phyloP scores from a whole-genome alignment of 768 basidiomycete species.

The Psilocybe azurescens region DNA sequence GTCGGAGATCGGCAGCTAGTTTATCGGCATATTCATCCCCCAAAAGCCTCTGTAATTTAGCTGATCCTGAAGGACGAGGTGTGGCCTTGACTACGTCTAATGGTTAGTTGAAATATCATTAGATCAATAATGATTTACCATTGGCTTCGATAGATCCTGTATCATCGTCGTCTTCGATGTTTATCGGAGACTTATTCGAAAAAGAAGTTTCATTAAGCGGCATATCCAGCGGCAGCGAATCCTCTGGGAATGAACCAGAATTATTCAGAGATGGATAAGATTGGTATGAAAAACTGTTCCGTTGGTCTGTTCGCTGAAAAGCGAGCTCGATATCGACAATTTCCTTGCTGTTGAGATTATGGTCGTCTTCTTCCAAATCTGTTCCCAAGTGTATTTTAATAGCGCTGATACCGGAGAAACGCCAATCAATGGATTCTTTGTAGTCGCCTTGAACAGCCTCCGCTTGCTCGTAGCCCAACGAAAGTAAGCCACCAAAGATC shows the following conservation, averaged over 20 bases:
- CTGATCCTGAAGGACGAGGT: conserved; percentile 38
- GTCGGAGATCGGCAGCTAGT: conserved; percentile 50
- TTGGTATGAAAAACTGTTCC: conserved; percentile 35
- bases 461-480: conserved; percentile 75
- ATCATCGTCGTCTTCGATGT: not conserved
- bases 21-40: conserved; percentile 56
- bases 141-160: conserved; percentile 35
- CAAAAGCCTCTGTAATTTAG: conserved; percentile 74
- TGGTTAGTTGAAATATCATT: not conserved
- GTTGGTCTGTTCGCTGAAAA: conserved; percentile 41
- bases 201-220: not conserved
- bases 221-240: not conserved
- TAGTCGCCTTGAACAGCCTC: conserved; percentile 75
- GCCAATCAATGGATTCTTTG: conserved; percentile 77
- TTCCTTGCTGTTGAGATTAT: conserved; percentile 50
- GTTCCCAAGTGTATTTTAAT: conserved; percentile 55
- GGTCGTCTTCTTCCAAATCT: conserved; percentile 29
- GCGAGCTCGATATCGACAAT: conserved; percentile 64
- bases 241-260: conserved; percentile 9
- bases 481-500: conserved; percentile 64
- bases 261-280: conserved; percentile 26
- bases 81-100: conserved; percentile 33
- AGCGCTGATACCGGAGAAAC: conserved; percentile 73
- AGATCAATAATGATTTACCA: conserved; percentile 32
- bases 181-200: not conserved